These are phyloP conservation scores for Podila clonocystis DNA, from an alignment of 192 early-diverging fungal genomes.

Conservation along the genomic window DNA sequence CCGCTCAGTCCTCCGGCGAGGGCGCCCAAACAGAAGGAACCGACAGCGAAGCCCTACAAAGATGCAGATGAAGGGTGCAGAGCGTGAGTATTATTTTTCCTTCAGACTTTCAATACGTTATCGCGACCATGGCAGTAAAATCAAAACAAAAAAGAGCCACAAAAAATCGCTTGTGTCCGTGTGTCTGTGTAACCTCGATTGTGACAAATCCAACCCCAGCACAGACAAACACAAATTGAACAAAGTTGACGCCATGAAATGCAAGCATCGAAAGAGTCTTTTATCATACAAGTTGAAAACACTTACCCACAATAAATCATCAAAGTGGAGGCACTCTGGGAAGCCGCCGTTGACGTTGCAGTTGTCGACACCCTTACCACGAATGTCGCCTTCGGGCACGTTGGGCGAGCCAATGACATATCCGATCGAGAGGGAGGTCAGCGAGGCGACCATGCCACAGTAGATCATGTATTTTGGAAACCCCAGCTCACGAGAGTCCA, in stretches of 20 bases:
- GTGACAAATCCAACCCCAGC: not conserved
- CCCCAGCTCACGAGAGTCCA: slow-evolving; percentile 54
- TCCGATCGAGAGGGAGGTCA: slow-evolving; percentile 55
- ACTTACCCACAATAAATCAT: slow-evolving; percentile 45
- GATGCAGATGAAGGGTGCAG: not conserved
- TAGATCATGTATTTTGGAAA: slow-evolving; percentile 56
- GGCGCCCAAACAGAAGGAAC: slow-evolving; percentile 63
- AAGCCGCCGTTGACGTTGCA: slow-evolving; percentile 2
- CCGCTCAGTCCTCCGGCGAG: slow-evolving; percentile 64
- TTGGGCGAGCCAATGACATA: slow-evolving; percentile 60
- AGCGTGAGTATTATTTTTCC: not conserved
- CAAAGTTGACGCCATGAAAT: too few species aligned
- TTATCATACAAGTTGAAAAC: not conserved
- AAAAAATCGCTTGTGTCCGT: not conserved
- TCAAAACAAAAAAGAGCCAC: not conserved
- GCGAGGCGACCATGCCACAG: slow-evolving; percentile 41
- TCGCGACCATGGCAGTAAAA: not conserved
- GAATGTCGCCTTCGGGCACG: slow-evolving; percentile 53
- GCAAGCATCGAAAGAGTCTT: too few species aligned
- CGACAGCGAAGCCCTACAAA: slow-evolving; percentile 56
- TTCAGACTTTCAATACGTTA: not conserved
- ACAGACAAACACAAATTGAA: too few species aligned
- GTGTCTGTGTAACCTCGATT: not conserved
- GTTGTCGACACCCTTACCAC: slow-evolving; percentile 14
- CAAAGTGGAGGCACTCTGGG: slow-evolving; percentile 28